Conservation (phyloP, 176 grass and related monocot genomes). For the Bromus sterilis region DNA sequence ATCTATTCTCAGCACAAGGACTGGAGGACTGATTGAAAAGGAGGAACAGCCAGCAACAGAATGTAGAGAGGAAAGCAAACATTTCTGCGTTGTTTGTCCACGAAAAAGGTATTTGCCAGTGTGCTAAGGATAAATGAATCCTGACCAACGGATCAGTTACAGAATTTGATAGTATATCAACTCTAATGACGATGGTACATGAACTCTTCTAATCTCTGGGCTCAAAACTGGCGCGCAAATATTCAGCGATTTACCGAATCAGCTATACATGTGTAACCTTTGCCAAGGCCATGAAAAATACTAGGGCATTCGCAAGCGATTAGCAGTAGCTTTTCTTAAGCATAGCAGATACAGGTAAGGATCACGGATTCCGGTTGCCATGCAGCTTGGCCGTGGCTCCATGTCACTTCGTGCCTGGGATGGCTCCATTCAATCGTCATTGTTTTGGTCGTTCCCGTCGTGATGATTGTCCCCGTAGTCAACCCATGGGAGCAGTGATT, state of each 20-base stretch:
- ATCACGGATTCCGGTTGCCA: not conserved
- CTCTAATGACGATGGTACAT: not conserved
- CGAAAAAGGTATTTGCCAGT: not conserved
- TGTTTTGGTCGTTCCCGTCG: constrained; percentile 25
- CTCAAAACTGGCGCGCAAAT: constrained; percentile 3
- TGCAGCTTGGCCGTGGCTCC: not conserved
- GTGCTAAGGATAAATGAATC: not conserved
- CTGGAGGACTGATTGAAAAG: no score
- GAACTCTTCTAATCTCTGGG: not conserved
- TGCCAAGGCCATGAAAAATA: constrained; percentile 6
- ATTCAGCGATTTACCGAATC: not conserved
- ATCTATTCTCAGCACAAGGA: not conserved
- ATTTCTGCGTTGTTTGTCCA: not conserved
- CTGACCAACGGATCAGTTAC: not conserved
- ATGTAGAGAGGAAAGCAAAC: not conserved
- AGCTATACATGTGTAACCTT: constrained; percentile 18
- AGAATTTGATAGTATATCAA: not conserved
- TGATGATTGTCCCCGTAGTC: constrained; percentile 62
- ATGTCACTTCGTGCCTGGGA: not conserved
- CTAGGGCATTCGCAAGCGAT: constrained; percentile 4
- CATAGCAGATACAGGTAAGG: not conserved
- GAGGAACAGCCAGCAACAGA: not conserved
- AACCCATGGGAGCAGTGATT: constrained; percentile 88
- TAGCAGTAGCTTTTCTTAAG: not conserved
- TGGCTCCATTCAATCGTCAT: constrained; percentile 30